Evolutionary conservation across 2,329 filamentous ascomycete genomes (phyloP).

Genomic region (Aspergillus quadricinctus): DNA sequence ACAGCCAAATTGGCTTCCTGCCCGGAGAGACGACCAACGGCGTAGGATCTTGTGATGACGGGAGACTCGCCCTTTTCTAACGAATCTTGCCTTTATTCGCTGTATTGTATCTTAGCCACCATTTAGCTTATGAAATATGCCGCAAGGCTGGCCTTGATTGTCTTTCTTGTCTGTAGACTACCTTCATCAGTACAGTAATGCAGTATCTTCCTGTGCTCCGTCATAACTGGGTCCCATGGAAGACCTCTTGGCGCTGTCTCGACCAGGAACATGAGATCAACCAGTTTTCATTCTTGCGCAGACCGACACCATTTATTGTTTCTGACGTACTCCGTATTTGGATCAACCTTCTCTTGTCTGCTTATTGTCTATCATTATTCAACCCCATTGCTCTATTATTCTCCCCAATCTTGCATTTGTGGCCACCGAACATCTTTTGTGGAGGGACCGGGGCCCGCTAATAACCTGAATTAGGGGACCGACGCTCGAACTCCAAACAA

Average conservation of each 20-base stretch:
- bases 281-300: neutral
- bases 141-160: slow-evolving; percentile 23
- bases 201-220: neutral
- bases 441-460: neutral
- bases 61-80: slow-evolving; percentile 23
- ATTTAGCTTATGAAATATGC: slow-evolving; percentile 37
- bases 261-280: neutral
- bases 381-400: neutral
- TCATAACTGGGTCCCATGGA: neutral
- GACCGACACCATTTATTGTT: neutral
- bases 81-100: slow-evolving; percentile 34
- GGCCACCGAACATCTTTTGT: neutral
- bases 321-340: neutral
- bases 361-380: neutral
- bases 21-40: slow-evolving; percentile 12
- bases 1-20: slow-evolving; percentile 11
- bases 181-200: neutral
- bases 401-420: neutral
- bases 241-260: neutral
- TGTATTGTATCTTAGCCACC: slow-evolving; percentile 40
- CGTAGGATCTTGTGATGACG: slow-evolving; percentile 18
- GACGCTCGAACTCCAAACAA: neutral
- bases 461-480: neutral
- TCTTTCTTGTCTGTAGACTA: neutral
- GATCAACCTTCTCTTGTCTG: neutral